A percentile compares a stretch with the other conserved stretches of the same genome.
Evolutionary conservation across 306 rosid genomes (phyloP).

Genomic region (Urtica urens): DNA sequence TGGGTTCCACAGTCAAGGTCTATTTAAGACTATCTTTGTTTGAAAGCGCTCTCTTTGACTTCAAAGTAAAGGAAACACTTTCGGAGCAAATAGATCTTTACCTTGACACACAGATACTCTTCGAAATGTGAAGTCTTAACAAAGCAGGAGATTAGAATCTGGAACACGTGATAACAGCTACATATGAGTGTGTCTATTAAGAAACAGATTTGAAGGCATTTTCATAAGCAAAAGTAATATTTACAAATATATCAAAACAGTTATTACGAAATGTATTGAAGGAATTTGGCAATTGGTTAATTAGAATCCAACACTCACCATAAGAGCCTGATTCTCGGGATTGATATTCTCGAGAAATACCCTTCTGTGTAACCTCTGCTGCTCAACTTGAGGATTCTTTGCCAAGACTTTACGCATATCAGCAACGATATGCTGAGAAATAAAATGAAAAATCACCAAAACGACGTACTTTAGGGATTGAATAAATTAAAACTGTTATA

Average conservation of each 20-base stretch:
- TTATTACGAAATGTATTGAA: too few species aligned
- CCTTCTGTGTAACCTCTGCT: slow-evolving; percentile 90
- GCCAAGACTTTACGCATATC: slow-evolving; percentile 97
- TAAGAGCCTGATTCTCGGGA: slow-evolving; percentile 79
- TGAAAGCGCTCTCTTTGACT: too few species aligned
- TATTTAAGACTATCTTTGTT: too few species aligned
- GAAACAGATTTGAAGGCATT: too few species aligned
- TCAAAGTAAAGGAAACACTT: background rate
- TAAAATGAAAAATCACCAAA: slow-evolving; percentile 12
- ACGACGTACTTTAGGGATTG: too few species aligned
- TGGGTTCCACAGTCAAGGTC: too few species aligned
- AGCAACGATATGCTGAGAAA: slow-evolving; percentile 71
- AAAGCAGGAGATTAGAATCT: slow-evolving; percentile 87
- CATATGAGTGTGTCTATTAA: too few species aligned
- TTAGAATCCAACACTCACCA: slow-evolving; percentile 48
- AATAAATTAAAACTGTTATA: too few species aligned
- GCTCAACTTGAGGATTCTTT: slow-evolving; percentile 92
- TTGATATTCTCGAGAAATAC: slow-evolving; percentile 77
- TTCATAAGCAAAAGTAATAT: too few species aligned
- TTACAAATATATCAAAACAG: too few species aligned
- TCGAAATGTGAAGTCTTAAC: slow-evolving; percentile 88
- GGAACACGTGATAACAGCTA: too few species aligned
- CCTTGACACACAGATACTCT: slow-evolving; percentile 91
- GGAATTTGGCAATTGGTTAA: background rate
- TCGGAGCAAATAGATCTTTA: slow-evolving; percentile 28